These are phyloP conservation scores for Xylaria sp. DNA, from an alignment of 2,329 filamentous ascomycete genomes.

Conservation along the genomic window DNA sequence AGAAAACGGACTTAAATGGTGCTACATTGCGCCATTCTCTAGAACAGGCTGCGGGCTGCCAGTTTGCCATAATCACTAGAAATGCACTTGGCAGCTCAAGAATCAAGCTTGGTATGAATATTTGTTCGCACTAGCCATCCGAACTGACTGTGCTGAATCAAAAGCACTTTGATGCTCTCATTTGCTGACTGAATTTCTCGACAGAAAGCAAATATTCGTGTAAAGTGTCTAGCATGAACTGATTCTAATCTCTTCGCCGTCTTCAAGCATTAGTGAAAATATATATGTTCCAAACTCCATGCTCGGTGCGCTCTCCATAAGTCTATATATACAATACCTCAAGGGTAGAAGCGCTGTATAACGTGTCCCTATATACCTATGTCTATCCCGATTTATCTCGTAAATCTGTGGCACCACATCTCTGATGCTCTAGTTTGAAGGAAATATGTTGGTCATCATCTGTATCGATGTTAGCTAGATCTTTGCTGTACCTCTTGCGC, in stretches of 20 bases:
- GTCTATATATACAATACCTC: not conserved
- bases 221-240: not conserved
- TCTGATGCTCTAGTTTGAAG: slow-evolving; percentile 33
- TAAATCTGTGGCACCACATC: not conserved
- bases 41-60: too few relatives aligned
- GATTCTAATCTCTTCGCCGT: not conserved
- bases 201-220: not conserved
- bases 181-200: too few relatives aligned
- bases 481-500: not conserved
- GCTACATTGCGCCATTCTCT: too few relatives aligned
- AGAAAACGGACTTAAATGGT: too few relatives aligned
- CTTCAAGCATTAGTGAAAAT: not conserved
- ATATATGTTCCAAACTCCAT: slow-evolving; percentile 8
- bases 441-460: slow-evolving; percentile 47
- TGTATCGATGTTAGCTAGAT: slow-evolving; percentile 22
- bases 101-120: too few relatives aligned
- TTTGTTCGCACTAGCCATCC: too few relatives aligned
- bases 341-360: not conserved
- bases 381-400: slow-evolving; percentile 6
- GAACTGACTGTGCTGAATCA: too few relatives aligned
- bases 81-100: too few relatives aligned
- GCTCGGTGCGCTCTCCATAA: not conserved
- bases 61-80: too few relatives aligned
- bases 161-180: too few relatives aligned
- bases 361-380: slow-evolving; percentile 11